Conservation (phyloP, 371 early-diverging fungal genomes). For the Chytridium lagenaria region DNA sequence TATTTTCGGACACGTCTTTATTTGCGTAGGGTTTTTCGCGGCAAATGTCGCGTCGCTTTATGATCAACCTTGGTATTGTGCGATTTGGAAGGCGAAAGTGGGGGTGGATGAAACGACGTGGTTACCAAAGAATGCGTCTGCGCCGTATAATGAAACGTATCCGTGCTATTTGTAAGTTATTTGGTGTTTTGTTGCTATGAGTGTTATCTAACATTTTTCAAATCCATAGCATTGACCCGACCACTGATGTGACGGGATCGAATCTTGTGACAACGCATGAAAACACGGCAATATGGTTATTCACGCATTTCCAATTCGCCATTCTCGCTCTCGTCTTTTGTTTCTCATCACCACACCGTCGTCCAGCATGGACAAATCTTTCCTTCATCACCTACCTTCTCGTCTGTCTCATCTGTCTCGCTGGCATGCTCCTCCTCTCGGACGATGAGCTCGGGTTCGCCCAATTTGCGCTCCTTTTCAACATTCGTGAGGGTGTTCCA, state of each 20-base stretch:
- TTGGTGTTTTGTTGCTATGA: background rate
- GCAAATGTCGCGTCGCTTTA: slow-evolving; percentile 22
- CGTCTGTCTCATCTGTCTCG: slow-evolving; percentile 22
- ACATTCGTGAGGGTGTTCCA: slow-evolving; percentile 29
- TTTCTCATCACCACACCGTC: slow-evolving; percentile 34
- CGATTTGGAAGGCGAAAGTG: slow-evolving; percentile 29
- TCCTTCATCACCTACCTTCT: slow-evolving; percentile 30
- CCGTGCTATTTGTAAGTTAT: slow-evolving; percentile 50
- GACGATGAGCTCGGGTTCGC: slow-evolving; percentile 21
- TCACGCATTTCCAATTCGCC: slow-evolving; percentile 49
- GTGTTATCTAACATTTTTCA: background rate
- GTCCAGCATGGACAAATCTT: slow-evolving; percentile 50
- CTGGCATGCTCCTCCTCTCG: slow-evolving; percentile 24
- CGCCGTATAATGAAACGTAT: slow-evolving; percentile 28
- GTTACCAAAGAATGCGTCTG: slow-evolving; percentile 29
- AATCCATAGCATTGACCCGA: slow-evolving; percentile 38
- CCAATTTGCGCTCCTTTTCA: slow-evolving; percentile 25
- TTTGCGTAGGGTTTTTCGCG: slow-evolving; percentile 36
- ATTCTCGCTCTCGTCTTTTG: slow-evolving; percentile 39
- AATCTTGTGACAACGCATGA: slow-evolving; percentile 41
- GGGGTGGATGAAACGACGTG: slow-evolving; percentile 27
- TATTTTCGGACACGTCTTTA: slow-evolving; percentile 63
- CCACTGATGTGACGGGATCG: slow-evolving; percentile 21
- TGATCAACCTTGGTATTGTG: slow-evolving; percentile 45
- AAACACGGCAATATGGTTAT: slow-evolving; percentile 52